phyloP scores from a whole-genome alignment of 495 filamentous ascomycete genomes.

The Podospora appendiculata region DNA sequence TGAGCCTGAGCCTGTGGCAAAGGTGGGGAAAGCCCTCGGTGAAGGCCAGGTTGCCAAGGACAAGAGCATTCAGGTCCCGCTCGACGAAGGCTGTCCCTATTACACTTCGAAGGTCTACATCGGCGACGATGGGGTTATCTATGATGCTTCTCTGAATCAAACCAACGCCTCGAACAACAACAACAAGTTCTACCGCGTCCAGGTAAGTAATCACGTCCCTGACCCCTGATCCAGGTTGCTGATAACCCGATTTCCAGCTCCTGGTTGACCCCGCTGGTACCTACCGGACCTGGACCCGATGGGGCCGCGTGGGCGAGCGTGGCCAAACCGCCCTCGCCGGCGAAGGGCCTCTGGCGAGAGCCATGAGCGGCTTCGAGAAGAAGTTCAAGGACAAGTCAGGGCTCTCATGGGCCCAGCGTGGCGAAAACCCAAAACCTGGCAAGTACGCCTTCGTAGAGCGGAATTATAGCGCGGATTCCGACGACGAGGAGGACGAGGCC shows the following conservation, averaged over 20 bases:
- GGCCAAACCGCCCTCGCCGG: conserved; percentile 51
- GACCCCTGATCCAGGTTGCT: neutral
- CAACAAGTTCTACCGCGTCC: conserved; percentile 69
- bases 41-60: conserved; percentile 38
- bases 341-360: conserved; percentile 30
- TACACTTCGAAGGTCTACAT: conserved; percentile 51
- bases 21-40: conserved; percentile 22
- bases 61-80: conserved; percentile 36
- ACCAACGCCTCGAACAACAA: conserved; percentile 52
- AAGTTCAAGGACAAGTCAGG: conserved; percentile 79
- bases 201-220: conserved; percentile 25
- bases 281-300: conserved; percentile 59
- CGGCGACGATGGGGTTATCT: conserved; percentile 54
- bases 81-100: conserved; percentile 34
- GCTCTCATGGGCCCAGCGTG: conserved; percentile 55
- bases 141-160: conserved; percentile 55
- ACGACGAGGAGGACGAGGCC: conserved; percentile 51
- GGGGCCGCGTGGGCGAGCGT: conserved; percentile 70
- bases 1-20: neutral
- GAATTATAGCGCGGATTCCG: conserved; percentile 55
- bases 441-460: conserved; percentile 76
- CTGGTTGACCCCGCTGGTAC: conserved; percentile 14
- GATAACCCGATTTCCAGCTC: conserved; percentile 22
- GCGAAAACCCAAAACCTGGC: conserved; percentile 45
- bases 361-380: conserved; percentile 51